These are phyloP conservation scores for Saccharomyces mikatae DNA, from an alignment of 805 yeast genomes.

Conservation along the genomic window DNA sequence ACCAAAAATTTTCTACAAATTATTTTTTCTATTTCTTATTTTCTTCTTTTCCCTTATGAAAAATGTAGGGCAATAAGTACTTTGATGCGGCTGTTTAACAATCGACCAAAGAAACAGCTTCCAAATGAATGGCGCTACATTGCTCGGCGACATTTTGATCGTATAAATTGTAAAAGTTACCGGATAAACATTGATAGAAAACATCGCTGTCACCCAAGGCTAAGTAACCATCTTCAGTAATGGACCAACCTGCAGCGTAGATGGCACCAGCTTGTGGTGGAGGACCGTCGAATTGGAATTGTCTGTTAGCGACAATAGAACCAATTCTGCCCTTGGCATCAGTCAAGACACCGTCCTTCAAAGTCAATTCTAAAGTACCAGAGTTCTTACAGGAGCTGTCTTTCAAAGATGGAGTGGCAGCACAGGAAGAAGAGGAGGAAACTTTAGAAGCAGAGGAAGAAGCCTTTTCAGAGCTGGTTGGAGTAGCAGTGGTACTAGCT, in stretches of 20 bases:
- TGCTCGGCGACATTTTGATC: constrained; percentile 46
- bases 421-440: constrained; percentile 17
- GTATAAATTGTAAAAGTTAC: constrained; percentile 61
- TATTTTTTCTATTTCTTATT: neutral
- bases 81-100: constrained; percentile 14
- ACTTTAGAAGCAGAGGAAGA: constrained; percentile 11
- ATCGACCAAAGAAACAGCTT: constrained; percentile 40
- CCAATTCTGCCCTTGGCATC: constrained; percentile 56
- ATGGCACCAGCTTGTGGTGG: constrained; percentile 65
- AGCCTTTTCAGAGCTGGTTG: constrained; percentile 17
- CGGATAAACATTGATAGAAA: constrained; percentile 61
- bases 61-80: neutral
- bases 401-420: constrained; percentile 11
- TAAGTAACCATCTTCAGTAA: constrained; percentile 43
- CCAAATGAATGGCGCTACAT: constrained; percentile 48
- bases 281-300: constrained; percentile 68
- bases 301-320: constrained; percentile 62
- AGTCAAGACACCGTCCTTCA: constrained; percentile 40
- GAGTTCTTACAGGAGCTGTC: constrained; percentile 32
- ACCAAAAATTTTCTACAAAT: neutral
- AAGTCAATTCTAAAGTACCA: constrained; percentile 42
- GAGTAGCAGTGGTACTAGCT: constrained; percentile 17
- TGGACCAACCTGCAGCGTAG: constrained; percentile 53
- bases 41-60: neutral
- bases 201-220: constrained; percentile 49